Base-by-base conservation (phyloP, 768 basidiomycete genomes). In the Rhodotorula diobovata region DNA sequence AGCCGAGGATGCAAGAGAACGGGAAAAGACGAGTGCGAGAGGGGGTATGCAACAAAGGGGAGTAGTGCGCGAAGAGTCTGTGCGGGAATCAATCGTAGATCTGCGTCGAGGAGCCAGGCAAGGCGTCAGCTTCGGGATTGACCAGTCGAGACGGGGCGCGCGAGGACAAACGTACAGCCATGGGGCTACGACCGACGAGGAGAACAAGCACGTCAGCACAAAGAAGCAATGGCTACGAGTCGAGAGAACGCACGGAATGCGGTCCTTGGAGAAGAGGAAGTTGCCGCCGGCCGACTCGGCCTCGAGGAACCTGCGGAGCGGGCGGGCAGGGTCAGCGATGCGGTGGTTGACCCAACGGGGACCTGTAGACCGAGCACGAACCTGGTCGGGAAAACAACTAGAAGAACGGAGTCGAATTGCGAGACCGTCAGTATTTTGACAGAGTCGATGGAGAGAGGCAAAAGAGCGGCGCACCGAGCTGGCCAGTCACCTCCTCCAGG, bases 221-320 rank as follows among this genome's bases (percentile, higher is more conserved):
- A 7, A 28, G 6, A 43, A 16, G 28, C 48, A 14, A 48, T 35
- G 28, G 28, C 21, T 12, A 8, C 55, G 10, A n/a, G 41, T 43
- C n/a, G 53, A 61, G 41, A n/a, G 39, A 30, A 63, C 37, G 80
- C 25, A 80, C 63, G 80, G 73, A 54, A 82, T 81, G 70, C 79
- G 79, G 78, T 95, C 93, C 39, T 91, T 86, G 77, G 90, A 91
- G 82, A 95, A 95, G 70, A 96, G 81, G 83, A 96, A 95, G 79
- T 98, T 97, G 74, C 94, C 89, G 12, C 89, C 88, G 2, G 87
- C 84, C 78, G 95, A 92, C 81, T 97, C 94, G n/a, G 87, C 90
- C 80, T 97, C 94, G 70, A 98, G 78, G 82, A 97, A 97, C 20
- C 94, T 95, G 75, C 8, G 25, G 18, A 35, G 41, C 41, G 39